Conservation (phyloP, 768 basidiomycete genomes). For the Grammothele lineata region DNA sequence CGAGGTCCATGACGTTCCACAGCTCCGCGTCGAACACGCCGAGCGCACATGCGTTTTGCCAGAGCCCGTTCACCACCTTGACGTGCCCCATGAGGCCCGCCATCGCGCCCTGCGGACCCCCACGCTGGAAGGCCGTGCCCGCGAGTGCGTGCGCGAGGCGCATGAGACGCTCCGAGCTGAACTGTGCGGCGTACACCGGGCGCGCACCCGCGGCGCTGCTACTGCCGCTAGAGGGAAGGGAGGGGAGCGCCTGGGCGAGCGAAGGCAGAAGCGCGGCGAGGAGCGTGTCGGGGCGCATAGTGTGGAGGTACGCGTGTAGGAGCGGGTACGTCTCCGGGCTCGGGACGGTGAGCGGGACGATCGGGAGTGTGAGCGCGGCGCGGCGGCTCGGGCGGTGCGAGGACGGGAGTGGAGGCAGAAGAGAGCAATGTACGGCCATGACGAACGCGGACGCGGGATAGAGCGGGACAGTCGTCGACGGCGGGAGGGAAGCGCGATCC, state of each 20-base stretch:
- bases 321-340: slow-evolving; percentile 56
- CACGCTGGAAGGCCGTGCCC: slow-evolving; percentile 18
- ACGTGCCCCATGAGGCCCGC: slow-evolving; percentile 33
- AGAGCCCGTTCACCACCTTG: slow-evolving; percentile 39
- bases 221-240: slow-evolving; percentile 5
- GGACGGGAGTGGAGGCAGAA: slow-evolving; percentile 52
- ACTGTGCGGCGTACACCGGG: slow-evolving; percentile 21
- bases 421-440: slow-evolving; percentile 64
- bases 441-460: slow-evolving; percentile 69
- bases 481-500: slow-evolving; percentile 15
- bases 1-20: slow-evolving; percentile 44
- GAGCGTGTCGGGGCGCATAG: slow-evolving; percentile 47
- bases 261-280: slow-evolving; percentile 43
- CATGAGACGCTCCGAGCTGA: slow-evolving; percentile 20
- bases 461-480: slow-evolving; percentile 35
- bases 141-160: slow-evolving; percentile 26
- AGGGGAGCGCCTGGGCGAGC: slow-evolving; percentile 20
- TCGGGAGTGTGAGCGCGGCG: slow-evolving; percentile 41
- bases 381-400: slow-evolving; percentile 27
- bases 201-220: slow-evolving; percentile 7
- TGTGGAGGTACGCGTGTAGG: slow-evolving; percentile 65
- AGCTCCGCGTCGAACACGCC: slow-evolving; percentile 46
- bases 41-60: slow-evolving; percentile 46
- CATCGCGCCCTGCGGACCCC: slow-evolving; percentile 22
- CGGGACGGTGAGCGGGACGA: slow-evolving; percentile 61